phyloP scores from a whole-genome alignment of 495 filamentous ascomycete species.

The Daldinia loculata region DNA sequence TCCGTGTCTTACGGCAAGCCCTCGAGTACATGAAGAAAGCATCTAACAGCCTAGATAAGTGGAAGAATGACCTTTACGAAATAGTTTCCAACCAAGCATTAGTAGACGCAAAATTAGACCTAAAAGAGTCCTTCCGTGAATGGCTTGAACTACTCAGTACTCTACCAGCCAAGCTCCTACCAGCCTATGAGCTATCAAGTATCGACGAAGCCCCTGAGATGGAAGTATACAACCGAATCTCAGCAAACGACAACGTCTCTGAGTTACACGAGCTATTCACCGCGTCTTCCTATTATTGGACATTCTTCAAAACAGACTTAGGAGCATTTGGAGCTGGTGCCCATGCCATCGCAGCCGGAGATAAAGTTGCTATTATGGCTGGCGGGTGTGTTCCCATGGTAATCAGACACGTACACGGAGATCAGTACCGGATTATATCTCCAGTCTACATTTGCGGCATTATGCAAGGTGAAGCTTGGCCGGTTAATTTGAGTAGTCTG shows the following conservation, averaged over 20 bases:
- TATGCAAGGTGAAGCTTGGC: slow-evolving; percentile 7
- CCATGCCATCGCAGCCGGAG: not conserved
- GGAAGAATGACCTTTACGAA: not conserved
- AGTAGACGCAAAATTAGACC: not conserved
- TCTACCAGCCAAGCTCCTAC: not conserved
- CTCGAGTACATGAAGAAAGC: slow-evolving; percentile 9
- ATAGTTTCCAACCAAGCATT: not conserved
- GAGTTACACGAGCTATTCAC: slow-evolving; percentile 4
- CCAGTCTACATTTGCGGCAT: slow-evolving; percentile 5
- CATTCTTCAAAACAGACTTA: not conserved
- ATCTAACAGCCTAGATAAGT: not conserved
- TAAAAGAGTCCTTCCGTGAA: not conserved
- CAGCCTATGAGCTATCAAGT: not conserved
- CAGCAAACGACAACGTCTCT: not conserved
- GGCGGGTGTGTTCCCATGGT: slow-evolving; percentile 7
- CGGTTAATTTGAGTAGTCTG: not conserved
- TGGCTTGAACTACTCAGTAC: not conserved
- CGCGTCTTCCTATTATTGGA: not conserved
- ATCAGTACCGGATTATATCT: slow-evolving; percentile 3
- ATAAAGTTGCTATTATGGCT: not conserved
- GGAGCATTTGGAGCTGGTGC: not conserved
- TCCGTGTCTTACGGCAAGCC: not conserved
- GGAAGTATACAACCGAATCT: slow-evolving; percentile 1
- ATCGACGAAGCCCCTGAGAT: slow-evolving; percentile 2
- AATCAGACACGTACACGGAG: not conserved